phyloP scores from a whole-genome alignment of 2,329 filamentous ascomycete genomes.

The Xylaria sp. region DNA sequence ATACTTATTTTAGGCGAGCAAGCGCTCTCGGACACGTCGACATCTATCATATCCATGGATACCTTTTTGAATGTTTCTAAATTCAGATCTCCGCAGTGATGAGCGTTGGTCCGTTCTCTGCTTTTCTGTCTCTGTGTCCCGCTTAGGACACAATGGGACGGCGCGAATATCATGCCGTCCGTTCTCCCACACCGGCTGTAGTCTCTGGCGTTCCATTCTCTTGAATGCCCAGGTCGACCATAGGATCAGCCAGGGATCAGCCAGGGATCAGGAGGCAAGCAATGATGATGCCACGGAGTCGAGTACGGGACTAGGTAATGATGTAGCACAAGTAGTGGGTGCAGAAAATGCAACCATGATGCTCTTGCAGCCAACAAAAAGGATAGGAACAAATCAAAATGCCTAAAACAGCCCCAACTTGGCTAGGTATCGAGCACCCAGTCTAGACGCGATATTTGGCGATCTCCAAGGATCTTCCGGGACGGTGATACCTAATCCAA shows the following conservation, averaged over 20 bases:
- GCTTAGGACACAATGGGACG: neutral
- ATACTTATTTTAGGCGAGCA: neutral
- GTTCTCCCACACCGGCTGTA: neutral
- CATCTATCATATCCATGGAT: neutral
- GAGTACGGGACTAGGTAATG: too few species aligned
- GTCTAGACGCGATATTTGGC: too few species aligned
- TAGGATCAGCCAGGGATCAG: slow-evolving; percentile 1
- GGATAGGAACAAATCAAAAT: too few species aligned
- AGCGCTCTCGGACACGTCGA: slow-evolving; percentile 6
- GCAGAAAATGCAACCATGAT: neutral
- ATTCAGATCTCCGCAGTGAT: neutral
- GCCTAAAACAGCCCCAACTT: too few species aligned
- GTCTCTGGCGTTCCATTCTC: neutral
- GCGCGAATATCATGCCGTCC: slow-evolving; percentile 6
- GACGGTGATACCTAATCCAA: too few species aligned
- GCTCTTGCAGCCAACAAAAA: too few species aligned
- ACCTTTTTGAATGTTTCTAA: neutral
- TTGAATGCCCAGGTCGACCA: neutral
- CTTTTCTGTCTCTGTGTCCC: too few species aligned
- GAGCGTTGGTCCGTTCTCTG: neutral
- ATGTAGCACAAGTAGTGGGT: neutral
- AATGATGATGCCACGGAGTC: neutral
- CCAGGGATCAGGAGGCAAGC: neutral
- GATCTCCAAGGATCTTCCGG: too few species aligned
- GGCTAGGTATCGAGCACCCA: too few species aligned